Conservation (phyloP, 2,329 filamentous ascomycete species). For the Chaetomium strumarium region DNA sequence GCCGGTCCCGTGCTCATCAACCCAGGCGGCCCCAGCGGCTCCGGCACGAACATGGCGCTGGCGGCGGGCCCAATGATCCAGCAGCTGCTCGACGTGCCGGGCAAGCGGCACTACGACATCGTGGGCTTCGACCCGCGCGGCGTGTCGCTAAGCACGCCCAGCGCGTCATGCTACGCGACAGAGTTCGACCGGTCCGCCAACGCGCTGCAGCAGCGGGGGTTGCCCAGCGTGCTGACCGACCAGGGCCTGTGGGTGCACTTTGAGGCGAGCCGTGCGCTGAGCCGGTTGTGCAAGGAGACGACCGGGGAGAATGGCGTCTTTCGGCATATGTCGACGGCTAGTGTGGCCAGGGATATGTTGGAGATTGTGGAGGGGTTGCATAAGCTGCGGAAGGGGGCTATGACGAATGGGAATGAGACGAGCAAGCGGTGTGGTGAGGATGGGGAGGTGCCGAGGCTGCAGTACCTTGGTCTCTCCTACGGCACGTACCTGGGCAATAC, state of each 20-base stretch:
- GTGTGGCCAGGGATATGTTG: slow-evolving; percentile 23
- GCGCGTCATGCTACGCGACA: slow-evolving; percentile 31
- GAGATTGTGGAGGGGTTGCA: slow-evolving; percentile 19
- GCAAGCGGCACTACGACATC: slow-evolving; percentile 33
- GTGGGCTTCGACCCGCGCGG: slow-evolving; percentile 44
- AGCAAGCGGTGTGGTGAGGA: neutral
- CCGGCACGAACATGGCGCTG: slow-evolving; percentile 31
- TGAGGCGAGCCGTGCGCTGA: neutral
- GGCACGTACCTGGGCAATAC: slow-evolving; percentile 39
- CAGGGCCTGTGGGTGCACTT: slow-evolving; percentile 2
- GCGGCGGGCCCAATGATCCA: slow-evolving; percentile 29
- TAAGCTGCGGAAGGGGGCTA: slow-evolving; percentile 1
- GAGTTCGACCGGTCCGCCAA: neutral
- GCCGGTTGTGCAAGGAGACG: neutral
- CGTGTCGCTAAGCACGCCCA: slow-evolving; percentile 33
- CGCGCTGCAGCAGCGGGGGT: neutral
- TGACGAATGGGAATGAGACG: no score
- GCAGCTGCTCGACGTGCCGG: slow-evolving; percentile 28
- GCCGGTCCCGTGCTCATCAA: slow-evolving; percentile 39
- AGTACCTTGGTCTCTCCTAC: slow-evolving; percentile 44
- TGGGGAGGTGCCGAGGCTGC: slow-evolving; percentile 25
- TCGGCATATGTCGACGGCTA: slow-evolving; percentile 20
- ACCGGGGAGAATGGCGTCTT: neutral
- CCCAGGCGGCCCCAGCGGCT: slow-evolving; percentile 41
- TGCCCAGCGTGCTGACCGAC: neutral